Conservation (phyloP, 1,139 yeast species). For the Yamadazyma oceani region DNA sequence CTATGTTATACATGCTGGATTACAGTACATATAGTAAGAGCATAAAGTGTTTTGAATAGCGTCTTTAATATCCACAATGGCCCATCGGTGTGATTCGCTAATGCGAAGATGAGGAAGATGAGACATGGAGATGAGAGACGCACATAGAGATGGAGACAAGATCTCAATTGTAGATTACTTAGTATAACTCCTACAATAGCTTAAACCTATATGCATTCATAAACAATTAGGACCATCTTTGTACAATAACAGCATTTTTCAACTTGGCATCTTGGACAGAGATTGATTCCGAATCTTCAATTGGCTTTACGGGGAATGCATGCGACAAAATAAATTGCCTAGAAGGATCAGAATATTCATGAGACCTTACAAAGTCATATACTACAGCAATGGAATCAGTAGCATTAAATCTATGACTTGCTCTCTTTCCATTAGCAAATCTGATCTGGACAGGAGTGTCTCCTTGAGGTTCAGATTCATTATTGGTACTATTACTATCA, state of each 20-base stretch:
- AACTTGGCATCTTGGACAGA: conserved; percentile 76
- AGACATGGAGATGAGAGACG: background rate
- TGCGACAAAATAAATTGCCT: conserved; percentile 70
- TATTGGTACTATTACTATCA: background rate
- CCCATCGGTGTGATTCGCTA: too few relatives aligned
- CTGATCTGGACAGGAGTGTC: conserved; percentile 82
- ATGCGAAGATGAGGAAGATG: background rate
- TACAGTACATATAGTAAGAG: too few relatives aligned
- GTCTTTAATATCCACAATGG: too few relatives aligned
- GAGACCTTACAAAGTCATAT: conserved; percentile 62
- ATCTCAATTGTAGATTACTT: too few relatives aligned
- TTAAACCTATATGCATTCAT: too few relatives aligned
- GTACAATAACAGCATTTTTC: conserved; percentile 85
- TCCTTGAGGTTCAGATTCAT: conserved; percentile 35
- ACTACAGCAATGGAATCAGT: conserved; percentile 65
- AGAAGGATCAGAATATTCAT: conserved; percentile 40
- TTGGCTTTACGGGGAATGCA: conserved; percentile 80
- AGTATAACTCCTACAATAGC: too few relatives aligned
- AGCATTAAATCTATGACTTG: conserved; percentile 63
- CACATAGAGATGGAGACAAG: too few relatives aligned
- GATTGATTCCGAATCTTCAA: conserved; percentile 50
- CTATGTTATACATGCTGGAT: too few relatives aligned
- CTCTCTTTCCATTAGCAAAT: conserved; percentile 76
- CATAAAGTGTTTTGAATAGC: too few relatives aligned
- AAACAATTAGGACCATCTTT: conserved; percentile 56